These are phyloP conservation scores for Lepidium sativum DNA, from an alignment of 345 rosid genomes.

Conservation along the genomic window DNA sequence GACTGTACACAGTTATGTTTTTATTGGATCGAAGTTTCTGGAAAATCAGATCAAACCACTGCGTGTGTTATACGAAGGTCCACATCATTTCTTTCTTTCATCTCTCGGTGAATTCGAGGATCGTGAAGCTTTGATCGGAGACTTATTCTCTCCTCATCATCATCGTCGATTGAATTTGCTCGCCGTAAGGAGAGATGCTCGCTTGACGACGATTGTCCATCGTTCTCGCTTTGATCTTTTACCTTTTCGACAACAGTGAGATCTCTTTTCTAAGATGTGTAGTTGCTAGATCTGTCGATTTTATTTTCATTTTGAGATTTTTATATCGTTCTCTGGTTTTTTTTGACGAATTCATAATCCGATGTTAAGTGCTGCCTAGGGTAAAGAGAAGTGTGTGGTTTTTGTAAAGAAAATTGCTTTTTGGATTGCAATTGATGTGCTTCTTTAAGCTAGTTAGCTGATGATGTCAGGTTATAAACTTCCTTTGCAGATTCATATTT, in stretches of 20 bases:
- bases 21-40: constrained; percentile 18
- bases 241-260: constrained; percentile 9
- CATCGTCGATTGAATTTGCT: background rate
- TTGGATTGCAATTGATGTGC: background rate
- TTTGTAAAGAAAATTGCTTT: background rate
- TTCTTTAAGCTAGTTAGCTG: background rate
- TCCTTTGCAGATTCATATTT: background rate
- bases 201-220: constrained; percentile 12
- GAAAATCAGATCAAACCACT: constrained; percentile 11
- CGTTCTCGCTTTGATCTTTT: constrained; percentile 4
- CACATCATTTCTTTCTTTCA: constrained; percentile 7
- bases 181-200: constrained; percentile 13
- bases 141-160: background rate
- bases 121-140: constrained; percentile 5
- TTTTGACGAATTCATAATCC: background rate
- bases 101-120: constrained; percentile 19
- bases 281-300: constrained; percentile 13
- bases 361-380: background rate
- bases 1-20: constrained; percentile 12
- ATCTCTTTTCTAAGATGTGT: background rate
- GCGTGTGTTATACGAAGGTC: constrained; percentile 17
- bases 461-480: background rate
- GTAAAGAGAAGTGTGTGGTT: background rate
- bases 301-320: background rate
- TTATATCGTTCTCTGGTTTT: background rate